Evolutionary conservation across 2,329 filamentous ascomycete species (phyloP), one percentile per base, ranked within the genome.

Genomic region (Mycosphaerelloides madeirae): DNA sequence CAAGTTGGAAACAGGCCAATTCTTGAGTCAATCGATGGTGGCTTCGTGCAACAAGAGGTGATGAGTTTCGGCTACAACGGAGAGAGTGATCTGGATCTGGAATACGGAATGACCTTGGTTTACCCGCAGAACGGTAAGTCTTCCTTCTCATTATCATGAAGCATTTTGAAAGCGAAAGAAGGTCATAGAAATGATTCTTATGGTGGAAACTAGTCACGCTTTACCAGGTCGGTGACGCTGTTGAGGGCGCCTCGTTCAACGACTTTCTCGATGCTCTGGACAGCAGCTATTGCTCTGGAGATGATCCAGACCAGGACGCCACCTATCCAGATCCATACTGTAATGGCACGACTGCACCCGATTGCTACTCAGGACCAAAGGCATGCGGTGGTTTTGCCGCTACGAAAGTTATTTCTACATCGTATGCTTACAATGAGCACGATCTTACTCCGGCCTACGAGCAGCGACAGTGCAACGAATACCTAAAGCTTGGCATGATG

Each of bases 391-490:
- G 56, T 2, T 69, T 64, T 37, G 51, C 62, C 3, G 57, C 72
- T 3, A 71, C 77, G 3, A 77, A 78, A 45, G 76, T 79, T 43
- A 74, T 79, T 44, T 73, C 68, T 15, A 75, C 75, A 14, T 77
- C 72, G 8, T 80, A 80, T 57, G 69, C 66, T 9, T 73, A 73
- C 70, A 46, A 53, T 25, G 50, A 53, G 29, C 36, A 45, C 28
- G 47, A 73, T 38, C 62, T 75, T 8, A 69, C 73, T 1, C 63
- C 65, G 4, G 64, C 62, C 42, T 80, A 79, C 54, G 69, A 74
- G 48, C 53, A 66, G 38, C 66, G 77, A 2, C 76, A 80, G 61
- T 79, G 76, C 55, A 63, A 68, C 43, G 75, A 79, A 64, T 79
- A 75, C 59, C 70, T 78, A 70, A 79, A 80, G 64, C 69, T 79